Evolutionary conservation across 2,329 filamentous ascomycete genomes (phyloP).

Genomic region (Penicillium glabrum): DNA sequence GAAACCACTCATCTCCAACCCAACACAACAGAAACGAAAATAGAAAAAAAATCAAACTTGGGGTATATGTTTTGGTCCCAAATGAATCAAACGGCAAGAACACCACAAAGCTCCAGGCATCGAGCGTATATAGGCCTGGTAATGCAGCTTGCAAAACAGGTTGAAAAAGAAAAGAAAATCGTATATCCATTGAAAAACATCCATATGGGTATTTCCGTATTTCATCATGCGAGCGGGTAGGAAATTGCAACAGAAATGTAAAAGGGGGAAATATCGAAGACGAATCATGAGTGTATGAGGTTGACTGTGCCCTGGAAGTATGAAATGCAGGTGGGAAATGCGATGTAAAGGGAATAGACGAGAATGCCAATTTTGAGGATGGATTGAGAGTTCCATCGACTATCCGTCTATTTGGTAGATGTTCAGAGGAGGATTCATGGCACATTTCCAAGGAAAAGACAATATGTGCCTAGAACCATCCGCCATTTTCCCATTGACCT

Average conservation of each 20-base stretch:
- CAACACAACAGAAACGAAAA: not conserved
- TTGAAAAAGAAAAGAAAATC: conserved; percentile 1
- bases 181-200: conserved; percentile 6
- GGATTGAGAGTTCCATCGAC: not conserved
- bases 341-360: too few relatives aligned
- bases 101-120: not conserved
- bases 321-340: too few relatives aligned
- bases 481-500: conserved; percentile 80
- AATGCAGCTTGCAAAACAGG: not conserved
- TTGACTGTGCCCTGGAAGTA: too few relatives aligned
- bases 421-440: not conserved
- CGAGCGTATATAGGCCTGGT: not conserved
- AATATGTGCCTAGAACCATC: conserved; percentile 63
- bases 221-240: not conserved
- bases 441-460: not conserved
- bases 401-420: not conserved
- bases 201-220: not conserved
- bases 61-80: not conserved
- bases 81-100: not conserved
- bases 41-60: not conserved
- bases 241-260: not conserved
- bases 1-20: not conserved
- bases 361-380: too few relatives aligned
- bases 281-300: too few relatives aligned
- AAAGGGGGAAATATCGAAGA: not conserved